A percentile compares a stretch with the other conserved stretches of the same genome.
Conservation (phyloP, 495 filamentous ascomycete species). For the Amorphotheca resinae region DNA sequence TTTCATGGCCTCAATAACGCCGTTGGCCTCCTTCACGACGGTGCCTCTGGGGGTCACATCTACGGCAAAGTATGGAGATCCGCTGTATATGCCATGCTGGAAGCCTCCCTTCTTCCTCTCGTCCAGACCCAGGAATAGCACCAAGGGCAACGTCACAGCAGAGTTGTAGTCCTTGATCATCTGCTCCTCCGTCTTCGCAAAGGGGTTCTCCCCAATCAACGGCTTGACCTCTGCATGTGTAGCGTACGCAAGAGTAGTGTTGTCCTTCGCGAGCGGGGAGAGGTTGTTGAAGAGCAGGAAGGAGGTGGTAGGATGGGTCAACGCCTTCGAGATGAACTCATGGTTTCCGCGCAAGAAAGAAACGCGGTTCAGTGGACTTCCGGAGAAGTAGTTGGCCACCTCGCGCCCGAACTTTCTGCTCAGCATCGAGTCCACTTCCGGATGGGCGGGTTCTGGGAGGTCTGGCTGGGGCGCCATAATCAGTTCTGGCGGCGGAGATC, state of each 20-base stretch:
- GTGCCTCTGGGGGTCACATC: conserved; percentile 68
- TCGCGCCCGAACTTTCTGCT: conserved; percentile 80
- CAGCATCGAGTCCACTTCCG: conserved; percentile 69
- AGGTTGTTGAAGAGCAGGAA: conserved; percentile 75
- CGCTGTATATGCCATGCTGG: conserved; percentile 43
- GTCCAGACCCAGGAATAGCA: conserved; percentile 83
- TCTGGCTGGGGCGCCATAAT: conserved; percentile 25
- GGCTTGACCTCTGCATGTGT: conserved; percentile 48
- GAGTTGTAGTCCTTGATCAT: conserved; percentile 65
- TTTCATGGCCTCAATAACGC: conserved; percentile 39
- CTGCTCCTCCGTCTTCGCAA: conserved; percentile 59
- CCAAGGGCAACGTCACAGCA: conserved; percentile 41
- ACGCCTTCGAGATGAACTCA: conserved; percentile 62
- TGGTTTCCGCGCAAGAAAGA: conserved; percentile 79
- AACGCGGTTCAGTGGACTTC: conserved; percentile 48
- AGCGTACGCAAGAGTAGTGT: conserved; percentile 46
- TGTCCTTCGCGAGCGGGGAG: conserved; percentile 53
- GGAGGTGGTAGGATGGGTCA: conserved; percentile 52
- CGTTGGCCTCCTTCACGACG: conserved; percentile 26
- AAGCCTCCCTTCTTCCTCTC: conserved; percentile 40
- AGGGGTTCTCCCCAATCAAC: conserved; percentile 61
- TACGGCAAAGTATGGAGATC: conserved; percentile 75
- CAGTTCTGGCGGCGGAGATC: too few species aligned
- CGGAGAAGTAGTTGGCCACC: conserved; percentile 90
- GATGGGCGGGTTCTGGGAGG: conserved; percentile 30